Evolutionary conservation across 148 eudicot species (phyloP), one percentile per base, ranked within the genome.

Genomic region (Talinum fruticosum): DNA sequence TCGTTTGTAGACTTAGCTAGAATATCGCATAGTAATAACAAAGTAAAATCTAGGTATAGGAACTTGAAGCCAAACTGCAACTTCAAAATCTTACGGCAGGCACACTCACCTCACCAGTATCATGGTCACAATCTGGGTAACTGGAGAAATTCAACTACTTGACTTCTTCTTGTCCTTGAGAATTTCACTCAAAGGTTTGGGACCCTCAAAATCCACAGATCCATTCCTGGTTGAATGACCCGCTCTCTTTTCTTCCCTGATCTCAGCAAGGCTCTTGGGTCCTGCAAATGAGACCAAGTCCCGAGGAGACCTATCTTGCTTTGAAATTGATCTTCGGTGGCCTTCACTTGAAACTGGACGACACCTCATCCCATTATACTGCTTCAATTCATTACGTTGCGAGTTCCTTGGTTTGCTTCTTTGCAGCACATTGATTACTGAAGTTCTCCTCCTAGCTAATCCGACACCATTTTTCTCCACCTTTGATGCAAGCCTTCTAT

Each of bases 241-340:
- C 7, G 5, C 19, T 72, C 66, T 59, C 33, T 68, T 73, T 16
- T 33, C 65, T 62, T 26, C 73, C 75, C 81, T 89, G 75, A 85
- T 84, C 83, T 80, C 85, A 44, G 82, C 82, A 41, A 86, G 84
- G 62, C 82, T 84, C 83, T 87, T 89, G 1, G 91, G 89, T 73
- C 86, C 86, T 10, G 83, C 45, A 84, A 88, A 86, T 70, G 65
- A 45, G 37, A 64, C 49, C 32, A 83, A 64, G 66, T 81, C 84
- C 35, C 70, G 78, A 44, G 65, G 10, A 62, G 79, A 71, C 78
- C 78, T 83, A 68, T 80, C 79, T 59, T 80, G 79, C 71, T 74
- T 86, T 35, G 65, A 28, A 62, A 69, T 76, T 29, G 82, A 73
- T 67, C 81, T 86, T 68, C 75, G 76, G 72, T 75, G 76, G 49